Base-by-base conservation (phyloP, 2,329 filamentous ascomycete genomes). In the Fusarium nanum region DNA sequence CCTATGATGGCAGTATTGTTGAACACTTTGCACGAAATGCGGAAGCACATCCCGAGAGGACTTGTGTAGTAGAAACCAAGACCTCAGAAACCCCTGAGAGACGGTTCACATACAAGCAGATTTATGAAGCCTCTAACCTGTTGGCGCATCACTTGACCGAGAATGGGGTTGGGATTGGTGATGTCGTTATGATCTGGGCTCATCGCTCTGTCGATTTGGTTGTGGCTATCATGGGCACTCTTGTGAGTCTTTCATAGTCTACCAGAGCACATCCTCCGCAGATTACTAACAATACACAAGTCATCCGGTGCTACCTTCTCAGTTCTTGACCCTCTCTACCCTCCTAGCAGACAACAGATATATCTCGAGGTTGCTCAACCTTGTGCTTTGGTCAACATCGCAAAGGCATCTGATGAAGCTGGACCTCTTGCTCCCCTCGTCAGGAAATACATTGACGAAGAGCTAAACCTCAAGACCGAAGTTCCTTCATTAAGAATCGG, bases 141-240 rank as follows among this genome's bases (percentile, higher is more conserved):
- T 80, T 98, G 9, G 92, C 93, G 23, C 90, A 97, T 80, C 88
- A 97, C 76, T 85, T 64, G 23, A 30, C 41, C 18, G 50, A 48
- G 98, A 86, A 89, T 74, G 94, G 94, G 61, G 85, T 93, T 68
- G 85, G 89, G 63, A 85, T 89, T 72, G 94, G 93, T 11, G 94
- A 98, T 77, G 94, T 97, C 4, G 93, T 97, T 75, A 97, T 97
- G 93, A 92, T 96, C 68, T 98, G 90, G 77, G 93, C 93, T 59
- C 88, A 97, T 80, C 89, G 94, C 58, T 63, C 68, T 49, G 94
- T 97, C 34, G 86, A 88, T 28, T 79, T 89, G 14, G 83, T 88
- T 45, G 76, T 83, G 48, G 93, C 91, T 37, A 90, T 94, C 56
- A 97, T 97, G 93, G 94, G 94, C 64, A 87, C 86, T 23, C 54